These are phyloP conservation scores for Trichosporon sp. DNA, from an alignment of 1,284 basidiomycete species.

Conservation along the genomic window DNA sequence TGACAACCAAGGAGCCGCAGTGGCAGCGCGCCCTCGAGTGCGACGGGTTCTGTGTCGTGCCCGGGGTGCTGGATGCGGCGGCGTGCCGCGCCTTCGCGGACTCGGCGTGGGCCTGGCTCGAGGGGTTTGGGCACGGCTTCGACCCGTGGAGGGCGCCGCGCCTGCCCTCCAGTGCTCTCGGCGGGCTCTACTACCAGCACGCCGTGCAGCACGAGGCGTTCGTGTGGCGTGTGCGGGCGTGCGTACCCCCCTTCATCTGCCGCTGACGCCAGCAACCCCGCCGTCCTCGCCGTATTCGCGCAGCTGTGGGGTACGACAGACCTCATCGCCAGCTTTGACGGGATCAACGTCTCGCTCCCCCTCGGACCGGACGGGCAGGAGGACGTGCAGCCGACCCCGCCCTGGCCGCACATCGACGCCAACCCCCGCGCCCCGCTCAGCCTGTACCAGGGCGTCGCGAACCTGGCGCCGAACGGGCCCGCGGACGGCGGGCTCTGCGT, in stretches of 20 bases:
- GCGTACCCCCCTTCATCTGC: neutral
- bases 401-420: conserved; percentile 31
- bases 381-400: conserved; percentile 19
- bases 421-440: conserved; percentile 26
- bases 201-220: conserved; percentile 40
- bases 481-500: conserved; percentile 32
- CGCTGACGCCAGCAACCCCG: neutral
- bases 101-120: neutral
- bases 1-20: neutral
- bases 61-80: neutral
- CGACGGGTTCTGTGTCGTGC: neutral
- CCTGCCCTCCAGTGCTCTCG: neutral
- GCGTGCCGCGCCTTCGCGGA: neutral
- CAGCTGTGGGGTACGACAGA: conserved; percentile 45
- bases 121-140: neutral
- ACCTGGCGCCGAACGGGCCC: conserved; percentile 27
- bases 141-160: neutral
- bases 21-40: neutral
- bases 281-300: no score
- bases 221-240: conserved; percentile 41
- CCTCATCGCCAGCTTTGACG: conserved; percentile 40
- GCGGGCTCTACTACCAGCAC: conserved; percentile 33
- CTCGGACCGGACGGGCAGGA: conserved; percentile 13
- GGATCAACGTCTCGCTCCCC: conserved; percentile 26
- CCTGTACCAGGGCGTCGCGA: conserved; percentile 31